Evolutionary conservation across 2,329 filamentous ascomycete species (phyloP).

Genomic region (Aspergillus nomiae): DNA sequence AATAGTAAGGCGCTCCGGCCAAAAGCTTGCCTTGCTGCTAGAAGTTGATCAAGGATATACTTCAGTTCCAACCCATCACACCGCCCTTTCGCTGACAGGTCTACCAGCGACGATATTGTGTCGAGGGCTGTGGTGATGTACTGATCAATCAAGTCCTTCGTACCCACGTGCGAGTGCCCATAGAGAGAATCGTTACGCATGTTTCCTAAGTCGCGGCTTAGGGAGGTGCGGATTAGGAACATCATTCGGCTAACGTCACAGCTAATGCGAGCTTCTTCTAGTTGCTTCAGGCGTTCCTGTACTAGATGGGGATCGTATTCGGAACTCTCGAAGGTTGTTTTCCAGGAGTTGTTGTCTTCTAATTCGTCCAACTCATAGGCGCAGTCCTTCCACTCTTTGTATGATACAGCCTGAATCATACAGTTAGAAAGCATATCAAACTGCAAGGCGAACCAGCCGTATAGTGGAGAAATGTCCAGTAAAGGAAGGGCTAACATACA

Average conservation of each 20-base stretch:
- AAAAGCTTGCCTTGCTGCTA: conserved; percentile 75
- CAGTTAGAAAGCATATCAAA: neutral
- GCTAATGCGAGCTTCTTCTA: conserved; percentile 72
- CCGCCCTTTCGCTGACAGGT: conserved; percentile 56
- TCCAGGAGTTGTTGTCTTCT: conserved; percentile 82
- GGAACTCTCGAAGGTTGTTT: conserved; percentile 64
- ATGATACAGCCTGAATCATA: conserved; percentile 61
- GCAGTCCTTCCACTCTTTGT: conserved; percentile 72
- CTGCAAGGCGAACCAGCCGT: neutral
- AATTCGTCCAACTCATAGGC: conserved; percentile 76
- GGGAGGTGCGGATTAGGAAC: conserved; percentile 74
- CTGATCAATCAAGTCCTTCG: conserved; percentile 80
- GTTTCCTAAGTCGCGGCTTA: conserved; percentile 79
- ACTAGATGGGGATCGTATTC: conserved; percentile 75
- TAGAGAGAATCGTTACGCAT: conserved; percentile 86
- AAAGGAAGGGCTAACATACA: conserved; percentile 48
- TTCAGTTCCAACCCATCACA: conserved; percentile 60
- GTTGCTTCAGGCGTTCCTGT: conserved; percentile 66
- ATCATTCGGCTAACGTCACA: conserved; percentile 77
- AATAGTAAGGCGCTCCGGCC: conserved; percentile 81
- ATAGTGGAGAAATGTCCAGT: neutral
- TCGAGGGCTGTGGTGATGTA: conserved; percentile 80
- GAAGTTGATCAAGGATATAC: conserved; percentile 66
- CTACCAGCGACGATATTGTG: conserved; percentile 72
- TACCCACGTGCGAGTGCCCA: conserved; percentile 80